Base-by-base conservation (phyloP, 2,329 filamentous ascomycete genomes). In the Cryoendolithus antarcticus region DNA sequence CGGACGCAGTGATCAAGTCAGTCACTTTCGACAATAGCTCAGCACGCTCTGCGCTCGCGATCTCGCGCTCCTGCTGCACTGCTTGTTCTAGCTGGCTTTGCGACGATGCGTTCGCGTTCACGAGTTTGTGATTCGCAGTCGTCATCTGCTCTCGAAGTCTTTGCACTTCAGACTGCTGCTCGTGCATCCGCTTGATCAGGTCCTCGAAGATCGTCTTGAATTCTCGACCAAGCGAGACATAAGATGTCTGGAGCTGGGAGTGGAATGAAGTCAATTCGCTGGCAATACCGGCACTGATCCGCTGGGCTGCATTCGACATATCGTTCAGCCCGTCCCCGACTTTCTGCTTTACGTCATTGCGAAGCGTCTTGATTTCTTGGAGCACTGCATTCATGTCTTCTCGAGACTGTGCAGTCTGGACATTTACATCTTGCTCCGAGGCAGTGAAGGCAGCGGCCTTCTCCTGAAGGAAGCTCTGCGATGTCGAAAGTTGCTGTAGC, bases 311-410 rank as follows among this genome's bases (percentile, higher is more conserved):
- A 8, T 73, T 73, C 2, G 86, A 86, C 13, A 96, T 76, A 21
- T 85, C 79, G 52, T 85, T 80, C 32, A 96, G 67, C 6, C 88
- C 89, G 53, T 86, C 79, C 2, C 85, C 84, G 35, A 96, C 84
- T 45, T 82, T 81, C 35, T 74, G 69, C 66, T 95, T 95, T 38
- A 96, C 85, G 38, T 84, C 80, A 57, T 94, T 82, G 13, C 89
- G 77, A 15, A 96, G 70, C n/a, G 75, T 76, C 57, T 88, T 88
- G 58, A 96, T 94, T 57, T 93, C 89, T 52, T 91, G 84, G 7
- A 98, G 70, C 2, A 94, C 80, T n/a, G 75, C 69, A 51, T 95
- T 88, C 83, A 95, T 86, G 41, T 88, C 82, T 35, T 88, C 77
- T 52, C 82, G 84, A 2, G 86, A 81, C 45, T 71, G 68, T 15